Percentiles rank a stretch among this genome's conserved stretches.
Conservation (phyloP, 2,329 filamentous ascomycete species). For the Knoxdaviesia proteae region DNA sequence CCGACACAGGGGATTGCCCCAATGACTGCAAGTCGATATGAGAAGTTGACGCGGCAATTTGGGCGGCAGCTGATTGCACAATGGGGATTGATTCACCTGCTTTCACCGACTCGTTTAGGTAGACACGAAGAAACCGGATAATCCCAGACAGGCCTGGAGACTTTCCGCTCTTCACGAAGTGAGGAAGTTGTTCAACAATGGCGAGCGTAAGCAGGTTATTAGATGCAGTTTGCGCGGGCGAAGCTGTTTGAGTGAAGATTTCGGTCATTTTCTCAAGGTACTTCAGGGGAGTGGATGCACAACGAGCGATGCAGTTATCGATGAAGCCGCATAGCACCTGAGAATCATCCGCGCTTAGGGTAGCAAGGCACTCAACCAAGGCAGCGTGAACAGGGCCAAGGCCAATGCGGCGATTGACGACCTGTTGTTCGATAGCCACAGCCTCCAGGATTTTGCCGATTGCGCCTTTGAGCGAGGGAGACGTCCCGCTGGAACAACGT, state of each 20-base stretch:
- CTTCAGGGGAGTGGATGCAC: slow-evolving; percentile 57
- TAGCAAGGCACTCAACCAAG: background rate
- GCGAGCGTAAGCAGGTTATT: slow-evolving; percentile 45
- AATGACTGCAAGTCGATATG: too few species aligned
- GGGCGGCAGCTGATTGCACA: too few species aligned
- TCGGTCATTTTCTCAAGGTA: slow-evolving; percentile 38
- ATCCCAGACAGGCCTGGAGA: too few species aligned
- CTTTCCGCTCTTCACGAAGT: slow-evolving; percentile 27
- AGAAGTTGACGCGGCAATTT: too few species aligned
- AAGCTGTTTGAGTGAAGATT: too few species aligned
- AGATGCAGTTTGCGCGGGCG: slow-evolving; percentile 4
- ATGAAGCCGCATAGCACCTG: slow-evolving; percentile 46
- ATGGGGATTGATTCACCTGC: too few species aligned
- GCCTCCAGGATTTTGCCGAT: slow-evolving; percentile 28
- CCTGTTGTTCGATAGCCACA: slow-evolving; percentile 42
- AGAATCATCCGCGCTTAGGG: slow-evolving; percentile 8
- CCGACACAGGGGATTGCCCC: too few species aligned
- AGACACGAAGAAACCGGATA: too few species aligned
- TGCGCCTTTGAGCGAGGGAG: slow-evolving; percentile 22
- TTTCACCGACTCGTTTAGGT: too few species aligned
- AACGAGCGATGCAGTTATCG: slow-evolving; percentile 64
- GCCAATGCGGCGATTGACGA: slow-evolving; percentile 22
- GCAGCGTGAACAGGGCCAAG: background rate
- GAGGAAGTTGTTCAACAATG: slow-evolving; percentile 61
- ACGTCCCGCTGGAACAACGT: slow-evolving; percentile 10